Conservation (phyloP, 345 rosid genomes). For the Combretum micranthum region DNA sequence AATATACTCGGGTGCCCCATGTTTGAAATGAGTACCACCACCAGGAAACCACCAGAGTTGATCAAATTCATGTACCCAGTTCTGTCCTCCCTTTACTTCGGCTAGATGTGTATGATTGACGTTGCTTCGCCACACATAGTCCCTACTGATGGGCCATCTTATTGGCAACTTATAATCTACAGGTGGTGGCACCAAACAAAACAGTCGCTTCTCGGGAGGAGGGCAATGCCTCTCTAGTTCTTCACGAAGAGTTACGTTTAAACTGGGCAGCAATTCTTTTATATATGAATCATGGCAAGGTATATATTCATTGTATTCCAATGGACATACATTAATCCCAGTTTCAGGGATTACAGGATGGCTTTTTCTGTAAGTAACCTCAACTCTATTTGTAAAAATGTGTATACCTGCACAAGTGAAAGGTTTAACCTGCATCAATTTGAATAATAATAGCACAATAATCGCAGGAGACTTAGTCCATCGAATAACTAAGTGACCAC, state of each 20-base stretch:
- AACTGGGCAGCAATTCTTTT: slow-evolving; percentile 40
- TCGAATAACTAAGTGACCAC: too few species aligned
- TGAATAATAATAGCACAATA: neutral
- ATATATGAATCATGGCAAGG: slow-evolving; percentile 82
- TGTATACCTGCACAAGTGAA: slow-evolving; percentile 30
- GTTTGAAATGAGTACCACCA: slow-evolving; percentile 97
- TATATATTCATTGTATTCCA: slow-evolving; percentile 63
- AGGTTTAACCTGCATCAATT: slow-evolving; percentile 9
- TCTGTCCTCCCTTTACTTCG: slow-evolving; percentile 90
- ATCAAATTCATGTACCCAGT: slow-evolving; percentile 79
- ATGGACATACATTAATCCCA: slow-evolving; percentile 71
- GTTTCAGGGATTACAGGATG: slow-evolving; percentile 52
- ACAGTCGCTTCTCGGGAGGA: slow-evolving; percentile 64
- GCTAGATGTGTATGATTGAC: slow-evolving; percentile 91
- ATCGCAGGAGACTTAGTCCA: neutral
- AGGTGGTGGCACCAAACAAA: slow-evolving; percentile 91
- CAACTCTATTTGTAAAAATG: slow-evolving; percentile 47
- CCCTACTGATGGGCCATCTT: slow-evolving; percentile 88
- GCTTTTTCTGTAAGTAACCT: slow-evolving; percentile 40
- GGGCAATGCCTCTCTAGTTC: slow-evolving; percentile 91
- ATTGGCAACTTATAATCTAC: slow-evolving; percentile 75
- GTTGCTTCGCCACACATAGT: slow-evolving; percentile 86
- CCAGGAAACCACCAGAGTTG: slow-evolving; percentile 96
- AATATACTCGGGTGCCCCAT: slow-evolving; percentile 88
- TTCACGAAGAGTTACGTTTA: slow-evolving; percentile 64